Conservation (phyloP, 2,329 filamentous ascomycete species). For the Colletotrichum cereale region DNA sequence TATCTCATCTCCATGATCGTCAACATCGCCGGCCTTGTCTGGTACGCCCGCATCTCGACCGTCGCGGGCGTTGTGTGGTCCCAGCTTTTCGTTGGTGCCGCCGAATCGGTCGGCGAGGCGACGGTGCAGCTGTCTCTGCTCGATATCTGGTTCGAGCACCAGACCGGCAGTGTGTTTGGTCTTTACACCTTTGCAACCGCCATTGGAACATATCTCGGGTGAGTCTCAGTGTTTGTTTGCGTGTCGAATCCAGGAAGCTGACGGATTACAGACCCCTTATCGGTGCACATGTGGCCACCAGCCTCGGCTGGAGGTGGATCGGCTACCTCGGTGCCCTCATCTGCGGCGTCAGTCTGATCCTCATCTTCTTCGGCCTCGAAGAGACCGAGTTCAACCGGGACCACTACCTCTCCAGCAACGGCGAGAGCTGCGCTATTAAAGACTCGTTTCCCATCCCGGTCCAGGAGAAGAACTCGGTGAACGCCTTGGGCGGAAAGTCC, state of each 20-base stretch:
- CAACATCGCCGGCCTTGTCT: conserved; percentile 64
- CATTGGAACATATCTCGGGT: conserved; percentile 67
- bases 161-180: conserved; percentile 65
- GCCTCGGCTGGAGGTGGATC: conserved; percentile 67
- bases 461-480: conserved; percentile 36
- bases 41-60: conserved; percentile 61
- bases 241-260: not conserved
- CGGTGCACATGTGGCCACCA: conserved; percentile 63
- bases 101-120: conserved; percentile 68
- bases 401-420: conserved; percentile 49
- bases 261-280: conserved; percentile 55
- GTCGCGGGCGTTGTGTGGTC: conserved; percentile 64
- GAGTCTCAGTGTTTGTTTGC: not conserved
- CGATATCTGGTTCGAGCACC: conserved; percentile 70
- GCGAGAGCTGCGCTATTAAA: conserved; percentile 42
- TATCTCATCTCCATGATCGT: conserved; percentile 65
- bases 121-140: conserved; percentile 68
- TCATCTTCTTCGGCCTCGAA: conserved; percentile 65
- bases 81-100: conserved; percentile 69
- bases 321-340: conserved; percentile 65
- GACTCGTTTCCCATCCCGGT: conserved; percentile 30
- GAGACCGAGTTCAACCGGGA: conserved; percentile 64
- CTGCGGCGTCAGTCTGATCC: conserved; percentile 58
- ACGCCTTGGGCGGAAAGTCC: conserved; percentile 12
- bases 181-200: conserved; percentile 68